Percentiles rank a stretch among this genome's conserved stretches.
phyloP scores from a whole-genome alignment of 1,139 yeast species.

The Wickerhamomyces sp. region DNA sequence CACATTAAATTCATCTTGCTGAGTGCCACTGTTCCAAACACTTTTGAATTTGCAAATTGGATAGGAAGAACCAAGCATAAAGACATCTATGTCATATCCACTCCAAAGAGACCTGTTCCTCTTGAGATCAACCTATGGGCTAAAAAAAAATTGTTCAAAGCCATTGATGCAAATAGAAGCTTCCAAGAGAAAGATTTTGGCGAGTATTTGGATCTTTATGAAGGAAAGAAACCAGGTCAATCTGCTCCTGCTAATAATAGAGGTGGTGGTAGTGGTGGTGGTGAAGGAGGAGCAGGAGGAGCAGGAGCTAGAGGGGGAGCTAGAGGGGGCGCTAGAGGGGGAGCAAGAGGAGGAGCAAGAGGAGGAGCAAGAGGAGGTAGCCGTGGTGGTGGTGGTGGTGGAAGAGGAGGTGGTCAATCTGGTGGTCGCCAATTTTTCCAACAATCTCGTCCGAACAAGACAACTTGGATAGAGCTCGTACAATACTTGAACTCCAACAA shows the following conservation, averaged over 20 bases:
- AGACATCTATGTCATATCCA: conserved; percentile 91
- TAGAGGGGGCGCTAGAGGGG: conserved; percentile 25
- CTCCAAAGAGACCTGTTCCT: conserved; percentile 95
- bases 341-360: conserved; percentile 28
- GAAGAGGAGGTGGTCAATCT: conserved; percentile 28
- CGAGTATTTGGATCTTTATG: conserved; percentile 52
- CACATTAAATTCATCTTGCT: conserved; percentile 84
- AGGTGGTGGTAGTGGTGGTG: conserved; percentile 26
- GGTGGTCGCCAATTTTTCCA: conserved; percentile 25
- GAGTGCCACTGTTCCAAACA: conserved; percentile 97
- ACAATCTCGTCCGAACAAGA: conserved; percentile 60
- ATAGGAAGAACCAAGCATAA: conserved; percentile 95
- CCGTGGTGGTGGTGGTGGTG: conserved; percentile 34
- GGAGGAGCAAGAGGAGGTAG: conserved; percentile 33
- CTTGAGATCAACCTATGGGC: conserved; percentile 85
- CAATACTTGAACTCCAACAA: conserved; percentile 62
- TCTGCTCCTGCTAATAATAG: conserved; percentile 20
- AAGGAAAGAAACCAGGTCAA: conserved; percentile 36
- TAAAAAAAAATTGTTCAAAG: conserved; percentile 58
- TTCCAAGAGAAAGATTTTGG: conserved; percentile 63
- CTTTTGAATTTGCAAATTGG: conserved; percentile 98
- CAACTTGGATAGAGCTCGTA: conserved; percentile 74
- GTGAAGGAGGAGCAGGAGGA: conserved; percentile 32
- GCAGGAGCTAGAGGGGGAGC: conserved; percentile 28
- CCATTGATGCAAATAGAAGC: conserved; percentile 67